These are phyloP conservation scores for Acmispon strigosus DNA, from an alignment of 306 rosid genomes.

Conservation along the genomic window DNA sequence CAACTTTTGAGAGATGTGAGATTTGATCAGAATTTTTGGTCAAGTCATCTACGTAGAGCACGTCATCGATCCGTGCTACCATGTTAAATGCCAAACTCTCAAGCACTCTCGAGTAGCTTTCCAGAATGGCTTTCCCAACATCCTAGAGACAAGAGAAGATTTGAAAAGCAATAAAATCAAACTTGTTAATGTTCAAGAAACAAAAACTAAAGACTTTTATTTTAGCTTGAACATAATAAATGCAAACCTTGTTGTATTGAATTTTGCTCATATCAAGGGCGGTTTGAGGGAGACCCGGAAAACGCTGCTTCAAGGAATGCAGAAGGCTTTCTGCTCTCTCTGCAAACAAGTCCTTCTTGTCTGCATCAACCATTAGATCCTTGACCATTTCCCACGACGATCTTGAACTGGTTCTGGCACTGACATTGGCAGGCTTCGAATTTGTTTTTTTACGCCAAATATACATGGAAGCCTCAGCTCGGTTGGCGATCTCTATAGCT, in stretches of 20 bases:
- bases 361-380: slow-evolving; percentile 84
- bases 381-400: slow-evolving; percentile 98
- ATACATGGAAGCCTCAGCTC: slow-evolving; percentile 74
- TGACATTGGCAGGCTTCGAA: slow-evolving; percentile 40
- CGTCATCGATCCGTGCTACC: slow-evolving; percentile 83
- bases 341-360: slow-evolving; percentile 79
- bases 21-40: slow-evolving; percentile 61
- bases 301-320: slow-evolving; percentile 75
- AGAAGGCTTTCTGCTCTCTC: slow-evolving; percentile 88
- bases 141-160: slow-evolving; percentile 45
- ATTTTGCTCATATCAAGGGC: slow-evolving; percentile 87
- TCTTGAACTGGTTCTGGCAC: slow-evolving; percentile 50
- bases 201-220: no score
- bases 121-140: slow-evolving; percentile 84
- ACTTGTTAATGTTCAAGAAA: neutral
- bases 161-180: neutral
- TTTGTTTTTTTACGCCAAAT: slow-evolving; percentile 62
- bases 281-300: slow-evolving; percentile 93
- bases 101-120: slow-evolving; percentile 87
- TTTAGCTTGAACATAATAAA: neutral
- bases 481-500: slow-evolving; percentile 82
- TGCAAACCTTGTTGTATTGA: slow-evolving; percentile 79
- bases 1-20: slow-evolving; percentile 55
- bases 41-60: slow-evolving; percentile 78
- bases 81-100: slow-evolving; percentile 89